A percentile compares a stretch with the other conserved stretches of the same genome.
Evolutionary conservation across 371 early-diverging fungal genomes (phyloP).

Genomic region (Rhizopus stolonifer): DNA sequence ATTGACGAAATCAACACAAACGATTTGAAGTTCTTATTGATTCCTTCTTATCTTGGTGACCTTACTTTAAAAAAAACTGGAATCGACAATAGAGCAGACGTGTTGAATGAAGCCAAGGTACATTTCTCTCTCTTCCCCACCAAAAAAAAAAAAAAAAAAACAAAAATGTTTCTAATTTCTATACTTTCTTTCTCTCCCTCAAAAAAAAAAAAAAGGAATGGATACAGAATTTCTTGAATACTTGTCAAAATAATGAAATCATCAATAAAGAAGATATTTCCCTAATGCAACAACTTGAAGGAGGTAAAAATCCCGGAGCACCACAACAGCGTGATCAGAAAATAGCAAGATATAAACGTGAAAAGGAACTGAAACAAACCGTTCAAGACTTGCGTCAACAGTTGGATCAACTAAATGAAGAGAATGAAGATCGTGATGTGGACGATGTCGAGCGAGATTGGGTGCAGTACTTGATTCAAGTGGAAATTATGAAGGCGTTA

Average conservation of each 20-base stretch:
- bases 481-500: conserved; percentile 60
- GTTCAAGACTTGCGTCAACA: conserved; percentile 47
- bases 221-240: conserved; percentile 51
- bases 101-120: conserved; percentile 57
- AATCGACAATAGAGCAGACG: conserved; percentile 39
- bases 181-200: no score
- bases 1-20: conserved; percentile 84
- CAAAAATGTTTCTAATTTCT: background rate
- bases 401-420: conserved; percentile 15
- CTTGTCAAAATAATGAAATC: conserved; percentile 67
- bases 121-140: background rate
- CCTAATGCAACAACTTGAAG: conserved; percentile 26
- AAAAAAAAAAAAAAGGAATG: conserved; percentile 24
- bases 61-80: conserved; percentile 55
- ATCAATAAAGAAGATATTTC: conserved; percentile 47
- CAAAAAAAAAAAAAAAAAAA: no score
- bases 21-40: conserved; percentile 76
- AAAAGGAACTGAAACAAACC: conserved; percentile 61
- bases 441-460: conserved; percentile 71
- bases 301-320: conserved; percentile 12
- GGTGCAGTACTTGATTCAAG: conserved; percentile 58
- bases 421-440: conserved; percentile 51
- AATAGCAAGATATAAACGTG: conserved; percentile 76
- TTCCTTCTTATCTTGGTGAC: conserved; percentile 78
- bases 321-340: conserved; percentile 66